These are phyloP conservation scores for Pyrenophora teres DNA, from an alignment of 2,329 filamentous ascomycete species.

Conservation along the genomic window DNA sequence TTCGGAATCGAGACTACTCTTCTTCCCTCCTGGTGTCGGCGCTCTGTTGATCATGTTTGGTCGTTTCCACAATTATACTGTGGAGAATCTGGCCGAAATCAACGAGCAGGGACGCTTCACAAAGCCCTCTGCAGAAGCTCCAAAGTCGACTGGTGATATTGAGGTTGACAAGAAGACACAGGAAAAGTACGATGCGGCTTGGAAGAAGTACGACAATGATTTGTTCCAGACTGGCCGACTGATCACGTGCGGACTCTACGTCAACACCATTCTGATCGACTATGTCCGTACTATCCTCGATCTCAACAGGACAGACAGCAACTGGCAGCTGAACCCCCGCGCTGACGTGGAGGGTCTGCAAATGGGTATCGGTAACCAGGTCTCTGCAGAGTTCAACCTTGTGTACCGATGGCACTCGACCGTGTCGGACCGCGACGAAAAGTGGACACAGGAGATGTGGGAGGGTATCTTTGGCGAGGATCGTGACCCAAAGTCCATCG, in stretches of 20 bases:
- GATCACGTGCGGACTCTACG: slow-evolving; percentile 58
- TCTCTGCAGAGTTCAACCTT: slow-evolving; percentile 87
- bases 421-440: slow-evolving; percentile 74
- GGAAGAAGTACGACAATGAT: slow-evolving; percentile 51
- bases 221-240: slow-evolving; percentile 59
- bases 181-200: slow-evolving; percentile 37
- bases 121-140: slow-evolving; percentile 56
- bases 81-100: slow-evolving; percentile 77
- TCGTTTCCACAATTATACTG: slow-evolving; percentile 84
- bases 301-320: slow-evolving; percentile 71
- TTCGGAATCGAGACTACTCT: slow-evolving; percentile 66
- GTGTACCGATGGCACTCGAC: slow-evolving; percentile 88
- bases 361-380: slow-evolving; percentile 77
- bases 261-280: slow-evolving; percentile 60
- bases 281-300: slow-evolving; percentile 60
- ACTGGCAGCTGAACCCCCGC: slow-evolving; percentile 81
- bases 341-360: slow-evolving; percentile 68
- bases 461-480: slow-evolving; percentile 49
- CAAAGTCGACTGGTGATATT: slow-evolving; percentile 50
- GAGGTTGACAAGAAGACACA: slow-evolving; percentile 31
- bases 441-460: slow-evolving; percentile 70
- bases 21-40: slow-evolving; percentile 71
- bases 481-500: slow-evolving; percentile 60
- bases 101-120: slow-evolving; percentile 82
- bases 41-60: slow-evolving; percentile 71